These are phyloP conservation scores for Scedosporium boydii DNA, from an alignment of 2,329 filamentous ascomycete species.

Conservation along the genomic window DNA sequence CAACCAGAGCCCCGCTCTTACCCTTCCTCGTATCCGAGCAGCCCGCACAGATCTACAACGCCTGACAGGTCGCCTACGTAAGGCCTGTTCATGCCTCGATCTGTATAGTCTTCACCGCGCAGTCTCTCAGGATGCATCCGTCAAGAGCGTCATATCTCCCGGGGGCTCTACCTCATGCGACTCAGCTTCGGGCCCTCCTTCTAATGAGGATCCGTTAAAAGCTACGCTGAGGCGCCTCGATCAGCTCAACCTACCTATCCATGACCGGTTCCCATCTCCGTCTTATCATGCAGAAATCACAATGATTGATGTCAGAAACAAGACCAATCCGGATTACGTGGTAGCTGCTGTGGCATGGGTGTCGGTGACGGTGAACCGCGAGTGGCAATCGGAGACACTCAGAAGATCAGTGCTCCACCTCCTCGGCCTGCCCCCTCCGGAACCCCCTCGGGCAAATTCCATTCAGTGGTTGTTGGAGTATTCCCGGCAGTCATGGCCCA, in stretches of 20 bases:
- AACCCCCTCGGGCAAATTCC: background rate
- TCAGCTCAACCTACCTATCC: background rate
- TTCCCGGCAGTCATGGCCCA: constrained; percentile 1
- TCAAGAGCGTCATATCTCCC: background rate
- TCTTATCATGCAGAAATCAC: background rate
- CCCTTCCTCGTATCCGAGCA: background rate
- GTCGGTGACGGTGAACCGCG: background rate
- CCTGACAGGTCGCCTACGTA: background rate
- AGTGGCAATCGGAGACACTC: background rate
- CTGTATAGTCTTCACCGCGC: background rate
- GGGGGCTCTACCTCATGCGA: background rate
- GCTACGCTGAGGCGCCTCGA: background rate
- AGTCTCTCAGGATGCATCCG: background rate
- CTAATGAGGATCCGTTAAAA: background rate
- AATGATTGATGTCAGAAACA: background rate
- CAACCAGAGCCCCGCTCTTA: background rate
- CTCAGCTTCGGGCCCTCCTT: background rate
- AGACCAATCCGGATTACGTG: background rate
- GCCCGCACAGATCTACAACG: background rate
- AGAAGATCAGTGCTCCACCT: background rate
- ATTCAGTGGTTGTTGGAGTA: constrained; percentile 2
- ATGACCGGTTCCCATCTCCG: background rate
- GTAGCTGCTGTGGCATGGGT: background rate
- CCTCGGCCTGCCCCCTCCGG: background rate
- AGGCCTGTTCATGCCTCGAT: background rate